phyloP scores from a whole-genome alignment of 192 early-diverging fungal genomes.

The Phycomyces nitens region DNA sequence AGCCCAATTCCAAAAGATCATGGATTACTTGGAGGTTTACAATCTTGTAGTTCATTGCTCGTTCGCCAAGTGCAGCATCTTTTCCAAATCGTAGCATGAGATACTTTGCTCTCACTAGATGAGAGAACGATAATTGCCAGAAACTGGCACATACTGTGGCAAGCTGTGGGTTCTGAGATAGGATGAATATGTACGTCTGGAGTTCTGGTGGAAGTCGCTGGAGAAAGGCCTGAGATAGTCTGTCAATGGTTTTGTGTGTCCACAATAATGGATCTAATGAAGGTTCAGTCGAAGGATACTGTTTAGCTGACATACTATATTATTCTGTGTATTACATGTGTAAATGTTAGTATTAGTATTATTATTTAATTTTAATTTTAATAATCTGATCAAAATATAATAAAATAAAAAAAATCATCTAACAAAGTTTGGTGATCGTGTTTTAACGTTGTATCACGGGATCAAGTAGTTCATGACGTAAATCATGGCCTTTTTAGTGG shows the following conservation, averaged over 20 bases:
- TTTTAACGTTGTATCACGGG: too few species aligned
- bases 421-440: too few species aligned
- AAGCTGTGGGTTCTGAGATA: slow-evolving; percentile 29
- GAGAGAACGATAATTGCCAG: slow-evolving; percentile 17
- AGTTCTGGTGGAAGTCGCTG: slow-evolving; percentile 30
- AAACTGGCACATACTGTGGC: slow-evolving; percentile 4
- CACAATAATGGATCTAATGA: background rate
- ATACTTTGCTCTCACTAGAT: slow-evolving; percentile 27
- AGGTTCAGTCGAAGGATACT: slow-evolving; percentile 8
- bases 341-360: too few species aligned
- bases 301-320: slow-evolving; percentile 22
- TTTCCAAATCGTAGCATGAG: slow-evolving; percentile 23
- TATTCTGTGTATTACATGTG: too few species aligned
- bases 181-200: slow-evolving; percentile 28
- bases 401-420: too few species aligned
- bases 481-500: too few species aligned
- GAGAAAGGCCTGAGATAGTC: background rate
- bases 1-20: slow-evolving; percentile 14
- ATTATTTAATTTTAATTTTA: too few species aligned
- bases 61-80: slow-evolving; percentile 3
- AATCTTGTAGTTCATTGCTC: slow-evolving; percentile 9
- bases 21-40: slow-evolving; percentile 12
- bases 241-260: background rate
- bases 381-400: too few species aligned
- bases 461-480: too few species aligned